A percentile compares a stretch with the other conserved stretches of the same genome.
Conservation (phyloP, 441 rosid genomes). For the Flueggea neowawraea region DNA sequence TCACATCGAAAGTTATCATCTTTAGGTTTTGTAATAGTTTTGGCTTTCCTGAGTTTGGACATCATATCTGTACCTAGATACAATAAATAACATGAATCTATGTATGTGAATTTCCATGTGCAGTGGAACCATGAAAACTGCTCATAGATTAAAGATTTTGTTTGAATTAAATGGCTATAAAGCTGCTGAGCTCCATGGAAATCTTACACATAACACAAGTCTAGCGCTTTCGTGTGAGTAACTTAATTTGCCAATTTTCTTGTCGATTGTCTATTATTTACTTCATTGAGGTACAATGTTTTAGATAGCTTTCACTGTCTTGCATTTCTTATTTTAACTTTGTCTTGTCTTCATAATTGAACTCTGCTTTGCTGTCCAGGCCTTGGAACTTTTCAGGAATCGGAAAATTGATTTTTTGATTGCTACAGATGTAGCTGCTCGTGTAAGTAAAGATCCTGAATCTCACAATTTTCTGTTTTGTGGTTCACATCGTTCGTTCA, state of each 20-base stretch:
- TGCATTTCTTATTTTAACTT: background rate
- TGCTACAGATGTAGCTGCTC: slow-evolving; percentile 97
- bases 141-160: slow-evolving; percentile 93
- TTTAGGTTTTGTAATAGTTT: too few relatives aligned
- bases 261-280: too few relatives aligned
- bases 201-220: slow-evolving; percentile 97
- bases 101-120: slow-evolving; percentile 20
- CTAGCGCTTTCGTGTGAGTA: slow-evolving; percentile 93
- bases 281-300: too few relatives aligned
- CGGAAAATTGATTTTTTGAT: slow-evolving; percentile 88
- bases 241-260: slow-evolving; percentile 5
- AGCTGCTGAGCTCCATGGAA: slow-evolving; percentile 98
- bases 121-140: slow-evolving; percentile 98
- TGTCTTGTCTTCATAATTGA: slow-evolving; percentile 3
- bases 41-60: too few relatives aligned
- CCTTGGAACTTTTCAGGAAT: slow-evolving; percentile 93
- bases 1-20: too few relatives aligned
- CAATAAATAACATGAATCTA: too few relatives aligned
- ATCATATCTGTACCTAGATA: too few relatives aligned
- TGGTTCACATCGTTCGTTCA: background rate
- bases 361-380: slow-evolving; percentile 41
- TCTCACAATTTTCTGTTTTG: background rate
- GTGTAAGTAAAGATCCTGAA: slow-evolving; percentile 52
- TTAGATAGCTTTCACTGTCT: background rate
- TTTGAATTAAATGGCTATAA: slow-evolving; percentile 80